Base-by-base conservation (phyloP, 495 filamentous ascomycete genomes). In the Hyphodiscus hymeniophilus region DNA sequence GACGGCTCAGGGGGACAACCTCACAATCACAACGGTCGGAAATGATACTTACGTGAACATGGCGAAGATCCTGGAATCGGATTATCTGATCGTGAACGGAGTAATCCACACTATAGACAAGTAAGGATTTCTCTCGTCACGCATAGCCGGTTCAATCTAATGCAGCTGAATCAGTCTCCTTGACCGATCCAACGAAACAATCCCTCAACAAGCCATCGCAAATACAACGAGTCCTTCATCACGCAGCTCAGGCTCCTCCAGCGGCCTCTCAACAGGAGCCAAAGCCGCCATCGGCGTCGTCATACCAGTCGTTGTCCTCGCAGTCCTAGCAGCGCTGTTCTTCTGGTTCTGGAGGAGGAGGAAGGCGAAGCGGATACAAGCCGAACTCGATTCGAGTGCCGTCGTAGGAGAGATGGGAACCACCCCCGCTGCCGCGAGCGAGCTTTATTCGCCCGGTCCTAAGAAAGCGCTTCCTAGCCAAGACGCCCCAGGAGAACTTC, bases 21-120 rank as follows among this genome's bases (percentile, higher is more conserved):
- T 49, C 7, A 22, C 24, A 6, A 49, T 49, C 18, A 34, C 38
- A 4, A 23, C 33, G 2, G 15, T 33, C 11, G 47, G 38, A 1
- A 15, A 13, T 3, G 47, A 49, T 13, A 42, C 42, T 32, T 49
- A 49, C 24, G 47, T 34, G 23, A 49, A 49, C 22, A 21, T 38
- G 10, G 47, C 47, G 18, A 49, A 35, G 21, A 28, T 49, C 8
- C 26, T 49, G 2, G 15, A 36, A 16, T n/a, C 36, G 1, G 47
- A 49, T 17, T 42, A 33, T 33, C 36, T 49, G 24, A 28, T 49
- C 7, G 23, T 28, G 18, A 49, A 49, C 16, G 47, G 47, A 2
- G 47, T 49, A 1, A 30, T 49, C 16, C 47, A 49, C 34, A 26
- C 30, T 6, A 49, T 49, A 34, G 47, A 49, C 24, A 42, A 13